Conservation (phyloP, 2,329 filamentous ascomycete species). For the Diaporthe sp. region DNA sequence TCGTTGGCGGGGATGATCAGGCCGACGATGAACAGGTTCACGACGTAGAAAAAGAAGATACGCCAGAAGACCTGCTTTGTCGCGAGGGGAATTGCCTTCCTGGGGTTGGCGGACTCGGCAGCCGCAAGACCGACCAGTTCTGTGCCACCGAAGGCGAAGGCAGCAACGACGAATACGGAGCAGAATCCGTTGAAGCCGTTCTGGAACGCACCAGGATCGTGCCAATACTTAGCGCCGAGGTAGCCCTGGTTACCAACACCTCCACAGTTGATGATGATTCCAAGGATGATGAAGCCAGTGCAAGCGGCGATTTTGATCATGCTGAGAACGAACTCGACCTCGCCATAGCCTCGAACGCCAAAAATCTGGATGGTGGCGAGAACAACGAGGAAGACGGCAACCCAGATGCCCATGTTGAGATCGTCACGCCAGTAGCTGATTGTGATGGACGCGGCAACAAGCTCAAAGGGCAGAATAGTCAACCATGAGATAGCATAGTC, state of each 20-base stretch:
- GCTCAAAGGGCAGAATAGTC: conserved; percentile 65
- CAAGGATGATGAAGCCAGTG: conserved; percentile 74
- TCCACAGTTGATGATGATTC: conserved; percentile 70
- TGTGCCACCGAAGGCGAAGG: conserved; percentile 65
- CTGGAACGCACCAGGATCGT: conserved; percentile 66
- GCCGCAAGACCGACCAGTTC: conserved; percentile 66
- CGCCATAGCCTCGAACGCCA: conserved; percentile 69
- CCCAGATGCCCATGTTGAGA: conserved; percentile 67
- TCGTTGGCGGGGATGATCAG: conserved; percentile 61
- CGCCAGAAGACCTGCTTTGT: conserved; percentile 69
- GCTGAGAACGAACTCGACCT: conserved; percentile 70
- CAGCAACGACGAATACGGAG: conserved; percentile 64
- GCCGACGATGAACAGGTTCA: conserved; percentile 64
- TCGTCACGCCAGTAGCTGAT: conserved; percentile 66
- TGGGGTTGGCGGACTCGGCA: conserved; percentile 63
- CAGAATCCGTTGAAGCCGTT: conserved; percentile 65
- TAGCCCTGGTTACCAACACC: conserved; percentile 69
- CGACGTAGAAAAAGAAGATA: conserved; percentile 65
- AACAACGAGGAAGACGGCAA: conserved; percentile 66
- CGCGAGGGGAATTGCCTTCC: conserved; percentile 61
- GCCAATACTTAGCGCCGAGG: conserved; percentile 73
- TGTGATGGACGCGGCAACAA: conserved; percentile 66
- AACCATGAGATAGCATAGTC: conserved; percentile 65
- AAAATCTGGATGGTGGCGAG: conserved; percentile 67
- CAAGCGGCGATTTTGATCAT: conserved; percentile 70